A percentile compares a stretch with the other conserved stretches of the same genome.
Evolutionary conservation across 2,329 filamentous ascomycete species (phyloP).

Genomic region (Ophiostoma piceae): DNA sequence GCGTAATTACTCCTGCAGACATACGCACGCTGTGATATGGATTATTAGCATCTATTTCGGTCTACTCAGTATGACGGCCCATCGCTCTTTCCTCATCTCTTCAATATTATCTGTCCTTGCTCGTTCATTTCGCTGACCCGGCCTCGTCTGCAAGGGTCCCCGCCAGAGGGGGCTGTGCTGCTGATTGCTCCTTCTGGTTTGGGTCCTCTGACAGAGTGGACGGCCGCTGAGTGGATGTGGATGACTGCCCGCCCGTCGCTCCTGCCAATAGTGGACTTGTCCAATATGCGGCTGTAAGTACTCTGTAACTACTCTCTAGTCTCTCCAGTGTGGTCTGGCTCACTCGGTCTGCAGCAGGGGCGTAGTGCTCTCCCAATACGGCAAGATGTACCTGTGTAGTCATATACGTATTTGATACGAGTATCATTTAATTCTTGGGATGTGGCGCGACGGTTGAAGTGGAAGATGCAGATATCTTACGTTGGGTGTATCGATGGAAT

Average conservation of each 20-base stretch:
- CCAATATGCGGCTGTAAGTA: neutral
- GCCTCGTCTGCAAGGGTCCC: conserved; percentile 9
- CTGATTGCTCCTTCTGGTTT: conserved; percentile 12
- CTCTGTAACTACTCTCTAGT: neutral
- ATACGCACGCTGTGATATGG: neutral
- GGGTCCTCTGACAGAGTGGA: neutral
- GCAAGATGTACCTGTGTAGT: neutral
- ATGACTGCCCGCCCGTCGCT: neutral
- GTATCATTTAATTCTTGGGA: neutral
- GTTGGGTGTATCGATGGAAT: neutral
- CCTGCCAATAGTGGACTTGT: conserved; percentile 6
- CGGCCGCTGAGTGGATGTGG: neutral
- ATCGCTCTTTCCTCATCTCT: neutral
- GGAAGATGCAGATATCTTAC: neutral
- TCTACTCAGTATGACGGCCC: neutral
- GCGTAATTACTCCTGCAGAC: conserved; percentile 3
- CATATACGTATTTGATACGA: neutral
- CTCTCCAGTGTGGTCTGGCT: too few relatives aligned
- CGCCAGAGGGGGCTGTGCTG: conserved; percentile 17
- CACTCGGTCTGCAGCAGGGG: neutral
- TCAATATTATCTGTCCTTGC: neutral
- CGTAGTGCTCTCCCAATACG: neutral
- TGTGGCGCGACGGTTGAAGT: neutral
- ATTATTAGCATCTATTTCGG: neutral
- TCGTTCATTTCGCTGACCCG: conserved; percentile 6